phyloP scores from a whole-genome alignment of 169 alveolate species.

The Plasmodium relictum region DNA sequence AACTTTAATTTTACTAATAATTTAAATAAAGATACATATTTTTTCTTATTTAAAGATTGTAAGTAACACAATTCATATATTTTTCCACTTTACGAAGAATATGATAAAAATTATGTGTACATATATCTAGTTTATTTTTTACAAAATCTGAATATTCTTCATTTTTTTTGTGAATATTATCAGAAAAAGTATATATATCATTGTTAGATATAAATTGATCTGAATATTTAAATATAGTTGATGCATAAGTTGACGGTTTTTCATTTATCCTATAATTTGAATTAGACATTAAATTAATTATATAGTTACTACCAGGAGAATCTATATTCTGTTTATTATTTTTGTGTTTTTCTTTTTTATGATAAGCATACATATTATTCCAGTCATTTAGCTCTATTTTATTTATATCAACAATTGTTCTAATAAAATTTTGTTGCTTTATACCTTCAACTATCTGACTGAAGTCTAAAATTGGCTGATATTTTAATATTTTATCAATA shows the following conservation, averaged over 20 bases:
- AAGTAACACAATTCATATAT: constrained; percentile 67
- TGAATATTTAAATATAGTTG: constrained; percentile 57
- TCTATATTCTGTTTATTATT: not conserved
- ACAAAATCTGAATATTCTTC: not conserved
- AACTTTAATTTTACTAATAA: no score
- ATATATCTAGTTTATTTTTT: constrained; percentile 24
- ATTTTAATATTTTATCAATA: constrained; percentile 46
- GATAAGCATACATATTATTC: constrained; percentile 25
- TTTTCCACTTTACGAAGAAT: constrained; percentile 51
- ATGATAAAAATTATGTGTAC: constrained; percentile 63
- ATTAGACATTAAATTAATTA: constrained; percentile 22
- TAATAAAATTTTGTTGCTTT: constrained; percentile 31
- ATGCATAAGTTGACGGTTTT: constrained; percentile 53
- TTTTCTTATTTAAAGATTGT: constrained; percentile 15
- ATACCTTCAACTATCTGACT: constrained; percentile 50
- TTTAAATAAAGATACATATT: no score
- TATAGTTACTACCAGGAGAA: constrained; percentile 2
- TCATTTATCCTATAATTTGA: constrained; percentile 25
- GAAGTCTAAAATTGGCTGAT: constrained; percentile 38
- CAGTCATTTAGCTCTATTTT: constrained; percentile 26
- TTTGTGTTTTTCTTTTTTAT: constrained; percentile 12
- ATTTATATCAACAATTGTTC: constrained; percentile 29
- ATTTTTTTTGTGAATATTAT: constrained; percentile 15
- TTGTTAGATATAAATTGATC: constrained; percentile 69
- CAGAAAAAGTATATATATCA: constrained; percentile 63